These are phyloP conservation scores for Astrephomene gubernaculifera DNA, from an alignment of 139 green algal genomes.

Conservation along the genomic window DNA sequence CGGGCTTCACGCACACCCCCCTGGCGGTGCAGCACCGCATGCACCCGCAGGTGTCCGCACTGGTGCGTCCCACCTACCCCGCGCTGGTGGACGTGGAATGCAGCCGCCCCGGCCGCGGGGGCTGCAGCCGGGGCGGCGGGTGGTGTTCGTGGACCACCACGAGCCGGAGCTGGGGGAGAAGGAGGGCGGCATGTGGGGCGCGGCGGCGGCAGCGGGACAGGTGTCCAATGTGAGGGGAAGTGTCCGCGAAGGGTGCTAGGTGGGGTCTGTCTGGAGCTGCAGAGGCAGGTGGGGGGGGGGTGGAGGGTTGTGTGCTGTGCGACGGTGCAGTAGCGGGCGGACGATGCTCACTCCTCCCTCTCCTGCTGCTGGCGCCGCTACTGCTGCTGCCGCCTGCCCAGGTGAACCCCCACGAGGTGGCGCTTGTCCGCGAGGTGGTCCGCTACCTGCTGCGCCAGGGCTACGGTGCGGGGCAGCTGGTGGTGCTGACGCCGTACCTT, in stretches of 20 bases:
- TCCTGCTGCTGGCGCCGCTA: too few species aligned
- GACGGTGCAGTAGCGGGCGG: too few species aligned
- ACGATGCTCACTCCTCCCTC: too few species aligned
- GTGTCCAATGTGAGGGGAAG: slow-evolving; percentile 55
- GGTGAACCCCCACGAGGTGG: slow-evolving; percentile 63
- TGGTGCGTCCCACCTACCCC: slow-evolving; percentile 55
- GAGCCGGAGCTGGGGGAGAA: slow-evolving; percentile 49
- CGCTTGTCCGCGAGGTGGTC: slow-evolving; percentile 61
- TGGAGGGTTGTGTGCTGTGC: too few species aligned
- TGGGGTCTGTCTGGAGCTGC: too few species aligned
- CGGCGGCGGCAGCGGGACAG: background rate
- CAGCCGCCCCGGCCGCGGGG: slow-evolving; percentile 49
- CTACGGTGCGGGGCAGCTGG: slow-evolving; percentile 70
- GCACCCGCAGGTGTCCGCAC: slow-evolving; percentile 60
- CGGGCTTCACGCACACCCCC: slow-evolving; percentile 56
- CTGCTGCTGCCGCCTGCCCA: slow-evolving; percentile 37
- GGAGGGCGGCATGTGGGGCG: slow-evolving; percentile 32
- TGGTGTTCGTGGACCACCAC: slow-evolving; percentile 67
- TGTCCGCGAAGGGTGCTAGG: too few species aligned
- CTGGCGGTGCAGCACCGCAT: slow-evolving; percentile 82
- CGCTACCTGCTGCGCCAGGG: slow-evolving; percentile 77
- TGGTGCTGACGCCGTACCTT: slow-evolving; percentile 85
- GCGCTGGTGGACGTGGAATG: slow-evolving; percentile 47
- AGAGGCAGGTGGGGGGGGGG: too few species aligned
- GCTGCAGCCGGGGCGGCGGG: slow-evolving; percentile 32